Base-by-base conservation (phyloP, 257 asterid genomes). In the Linaria vulgaris region DNA sequence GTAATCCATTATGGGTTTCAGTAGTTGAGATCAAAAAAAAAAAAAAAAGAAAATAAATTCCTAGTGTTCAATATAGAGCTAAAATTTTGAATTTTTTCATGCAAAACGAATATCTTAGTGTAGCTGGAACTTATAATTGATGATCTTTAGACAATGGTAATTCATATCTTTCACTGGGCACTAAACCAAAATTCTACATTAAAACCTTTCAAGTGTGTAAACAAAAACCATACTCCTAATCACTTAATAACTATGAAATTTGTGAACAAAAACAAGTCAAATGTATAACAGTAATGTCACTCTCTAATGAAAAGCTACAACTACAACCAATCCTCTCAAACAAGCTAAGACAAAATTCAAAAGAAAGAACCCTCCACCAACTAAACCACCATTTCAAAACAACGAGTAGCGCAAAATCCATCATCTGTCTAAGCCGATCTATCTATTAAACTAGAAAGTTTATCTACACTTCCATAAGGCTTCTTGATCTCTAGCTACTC, bases 391-490 rank as follows among this genome's bases (percentile, higher is more conserved):
- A 8, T n/a, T n/a, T n/a, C n/a, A 34, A 34, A 34, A 34, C 10
- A 34, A 34, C 41, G 41, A 34, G 16, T 46, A 19, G 12, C 3
- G 11, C 55, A 5, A 12, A 10, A 1, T 20, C 56, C 2, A 50
- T 12, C 30, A 50, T 12, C 12, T 2, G 8, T 50, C 56, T 19
- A 44, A 50, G 24, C 30, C 2, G 12, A 50, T 25, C 70, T 12
- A 11, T 46, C 49, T 21, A 13, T 31, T 24, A 37, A 19, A 22
- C 74, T 48, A 52, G 24, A 27, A 30, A 17, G 46, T 43, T 61
- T 69, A 68, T 69, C 70, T 76, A 69, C 82, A 69, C 22, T 64
- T 23, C 58, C 52, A 46, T 9, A 57, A 21, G 61, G 48, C 52
- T 48, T 61, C 34, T 44, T 44, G n/a, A 17, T 21, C 0, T 31